Conservation (phyloP, 2,329 filamentous ascomycete genomes). For the Exophiala sideris region DNA sequence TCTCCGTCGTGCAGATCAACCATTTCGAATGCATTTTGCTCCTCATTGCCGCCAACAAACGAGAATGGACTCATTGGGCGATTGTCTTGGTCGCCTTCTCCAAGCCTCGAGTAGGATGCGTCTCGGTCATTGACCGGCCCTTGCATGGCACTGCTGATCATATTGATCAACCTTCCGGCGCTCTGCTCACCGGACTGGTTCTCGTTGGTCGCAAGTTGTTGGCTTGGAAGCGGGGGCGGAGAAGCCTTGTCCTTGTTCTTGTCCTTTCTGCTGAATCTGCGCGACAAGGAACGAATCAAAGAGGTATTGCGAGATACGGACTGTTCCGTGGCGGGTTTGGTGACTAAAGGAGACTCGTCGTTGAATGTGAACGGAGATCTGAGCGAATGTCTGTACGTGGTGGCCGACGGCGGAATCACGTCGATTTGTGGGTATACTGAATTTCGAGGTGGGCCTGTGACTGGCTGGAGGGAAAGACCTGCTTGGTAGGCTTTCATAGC, state of each 20-base stretch:
- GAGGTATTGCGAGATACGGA: constrained; percentile 24
- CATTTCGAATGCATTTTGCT: constrained; percentile 27
- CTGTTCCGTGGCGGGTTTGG: constrained; percentile 6
- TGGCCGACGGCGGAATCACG: constrained; percentile 21
- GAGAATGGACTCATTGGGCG: constrained; percentile 69
- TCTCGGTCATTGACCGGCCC: constrained; percentile 12
- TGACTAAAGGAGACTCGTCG: constrained; percentile 22
- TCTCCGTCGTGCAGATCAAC: constrained; percentile 15
- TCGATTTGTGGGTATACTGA: constrained; percentile 21
- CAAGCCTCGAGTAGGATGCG: constrained; percentile 18
- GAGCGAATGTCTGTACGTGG: constrained; percentile 11
- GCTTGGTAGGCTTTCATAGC: constrained; percentile 11
- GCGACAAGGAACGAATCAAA: constrained; percentile 25
- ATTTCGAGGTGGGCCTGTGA: constrained; percentile 1
- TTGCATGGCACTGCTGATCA: constrained; percentile 25
- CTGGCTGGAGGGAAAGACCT: constrained; percentile 18
- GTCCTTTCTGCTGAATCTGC: constrained; percentile 24
- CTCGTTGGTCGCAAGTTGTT: constrained; percentile 18
- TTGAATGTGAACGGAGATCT: constrained; percentile 14
- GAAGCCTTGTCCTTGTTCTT: constrained; percentile 6
- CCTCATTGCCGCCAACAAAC: constrained; percentile 59
- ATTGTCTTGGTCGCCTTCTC: constrained; percentile 50
- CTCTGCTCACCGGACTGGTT: constrained; percentile 20
- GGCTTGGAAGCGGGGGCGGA: constrained; percentile 22
- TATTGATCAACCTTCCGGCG: constrained; percentile 24